These are phyloP conservation scores for Peronospora belbahrii DNA, from an alignment of 352 stramenopile genomes.

Conservation along the genomic window DNA sequence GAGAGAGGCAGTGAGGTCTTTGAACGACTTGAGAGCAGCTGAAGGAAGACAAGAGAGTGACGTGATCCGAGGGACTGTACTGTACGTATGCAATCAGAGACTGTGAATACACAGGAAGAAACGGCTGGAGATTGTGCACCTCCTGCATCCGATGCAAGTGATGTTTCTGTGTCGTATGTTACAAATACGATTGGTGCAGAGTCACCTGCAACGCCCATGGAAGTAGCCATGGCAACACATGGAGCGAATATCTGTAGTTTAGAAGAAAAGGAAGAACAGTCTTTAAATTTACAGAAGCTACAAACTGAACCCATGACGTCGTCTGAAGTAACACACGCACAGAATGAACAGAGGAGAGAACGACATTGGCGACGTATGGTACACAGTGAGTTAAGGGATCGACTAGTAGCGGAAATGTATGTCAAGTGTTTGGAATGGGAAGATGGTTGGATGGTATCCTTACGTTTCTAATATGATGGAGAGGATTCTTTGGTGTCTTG, in stretches of 20 bases:
- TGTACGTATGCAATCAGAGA: constrained; percentile 18
- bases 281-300: constrained; percentile 1
- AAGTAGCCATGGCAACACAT: constrained; percentile 15
- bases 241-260: neutral
- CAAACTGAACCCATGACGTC: constrained; percentile 14
- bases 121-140: neutral
- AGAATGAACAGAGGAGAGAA: constrained; percentile 30
- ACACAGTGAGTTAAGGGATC: constrained; percentile 28
- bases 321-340: constrained; percentile 16
- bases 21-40: constrained; percentile 4
- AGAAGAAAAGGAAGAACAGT: constrained; percentile 7
- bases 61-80: too few species aligned
- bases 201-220: constrained; percentile 22
- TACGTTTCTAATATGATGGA: too few species aligned
- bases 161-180: constrained; percentile 9
- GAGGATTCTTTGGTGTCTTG: neutral
- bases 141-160: neutral
- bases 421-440: too few species aligned
- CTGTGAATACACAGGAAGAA: constrained; percentile 18
- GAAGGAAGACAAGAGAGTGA: constrained; percentile 10
- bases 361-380: constrained; percentile 30
- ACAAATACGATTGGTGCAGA: constrained; percentile 14
- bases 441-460: too few species aligned
- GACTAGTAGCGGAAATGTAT: constrained; percentile 31
- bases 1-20: neutral